Evolutionary conservation across 2,329 filamentous ascomycete species (phyloP), one percentile per base, ranked within the genome.

Genomic region (Apiospora sp.): DNA sequence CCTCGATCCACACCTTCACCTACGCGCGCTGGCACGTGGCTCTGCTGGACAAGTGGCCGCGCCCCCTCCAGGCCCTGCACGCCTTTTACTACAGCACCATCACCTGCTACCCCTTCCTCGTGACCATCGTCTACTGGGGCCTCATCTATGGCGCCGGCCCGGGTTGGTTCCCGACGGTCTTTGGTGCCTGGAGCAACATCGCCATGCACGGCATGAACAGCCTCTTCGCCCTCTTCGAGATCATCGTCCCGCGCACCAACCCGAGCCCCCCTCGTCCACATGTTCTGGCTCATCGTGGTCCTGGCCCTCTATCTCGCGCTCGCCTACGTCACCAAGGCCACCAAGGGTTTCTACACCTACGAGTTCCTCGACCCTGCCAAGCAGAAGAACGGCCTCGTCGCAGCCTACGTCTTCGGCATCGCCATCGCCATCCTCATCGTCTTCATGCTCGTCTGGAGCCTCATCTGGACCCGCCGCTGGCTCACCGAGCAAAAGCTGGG

Each of bases 171-270:
- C 73, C 83, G 0, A 78, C 77, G 6, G 74, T 76, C n/a, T 92
- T 90, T 76, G 77, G 81, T 7, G 87, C 86, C 16, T 94, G 91
- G 90, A 86, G 83, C 77, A 93, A 93, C 80, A 84, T 94, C 76
- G 93, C 92, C 54, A 88, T 93, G 81, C 94, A 97, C 82, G 92
- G 85, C 27, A 83, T 97, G 71, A 97, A 97, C 84, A 87, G 89
- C 68, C 80, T 86, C 70, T 94, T 94, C 80, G 92, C 93, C 0
- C 84, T 95, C n/a, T 88, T 94, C 77, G 94, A 97, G 83, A 87
- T 96, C 76, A 37, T 92, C 30, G 76, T 96, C 46, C 86, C 94
- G 1, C 87, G 93, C 51, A 93, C 92, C 3, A 84, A 85, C 8
- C 88, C 90, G 3, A 51, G 73, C 43, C 80, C 91, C 91, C 0